A percentile compares a stretch with the other conserved stretches of the same genome.
Evolutionary conservation across 1,284 basidiomycete species (phyloP).

Genomic region (Boletus hoseneyae): DNA sequence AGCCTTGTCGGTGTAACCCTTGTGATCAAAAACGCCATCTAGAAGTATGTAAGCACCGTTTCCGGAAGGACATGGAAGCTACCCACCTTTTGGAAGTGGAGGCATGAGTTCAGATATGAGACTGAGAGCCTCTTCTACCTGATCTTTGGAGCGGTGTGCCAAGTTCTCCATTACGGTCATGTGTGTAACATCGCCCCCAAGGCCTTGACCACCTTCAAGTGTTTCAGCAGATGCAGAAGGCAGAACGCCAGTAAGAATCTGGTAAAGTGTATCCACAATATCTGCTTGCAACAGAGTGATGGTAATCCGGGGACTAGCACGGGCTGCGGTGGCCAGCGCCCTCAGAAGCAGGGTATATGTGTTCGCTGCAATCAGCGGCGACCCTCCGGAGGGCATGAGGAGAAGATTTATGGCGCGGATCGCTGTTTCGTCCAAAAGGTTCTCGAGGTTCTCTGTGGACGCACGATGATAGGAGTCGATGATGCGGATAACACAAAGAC

Average conservation of each 20-base stretch:
- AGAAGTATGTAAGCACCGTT: constrained; percentile 9
- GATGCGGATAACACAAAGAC: constrained; percentile 88
- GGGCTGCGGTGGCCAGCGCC: constrained; percentile 80
- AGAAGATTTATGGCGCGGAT: constrained; percentile 83
- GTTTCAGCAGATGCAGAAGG: constrained; percentile 64
- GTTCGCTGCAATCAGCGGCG: constrained; percentile 75
- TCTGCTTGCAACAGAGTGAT: constrained; percentile 84
- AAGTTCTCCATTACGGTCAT: constrained; percentile 98
- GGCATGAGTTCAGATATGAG: constrained; percentile 89
- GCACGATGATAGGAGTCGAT: constrained; percentile 88
- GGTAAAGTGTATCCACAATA: constrained; percentile 87
- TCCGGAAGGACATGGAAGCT: constrained; percentile 2
- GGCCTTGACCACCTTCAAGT: constrained; percentile 63
- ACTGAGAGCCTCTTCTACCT: constrained; percentile 88
- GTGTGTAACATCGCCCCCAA: constrained; percentile 84
- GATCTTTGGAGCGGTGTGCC: constrained; percentile 94
- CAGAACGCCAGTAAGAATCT: constrained; percentile 88
- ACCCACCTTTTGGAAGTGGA: constrained; percentile 84
- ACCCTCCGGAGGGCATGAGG: constrained; percentile 83
- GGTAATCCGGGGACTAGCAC: constrained; percentile 84
- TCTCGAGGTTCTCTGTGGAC: constrained; percentile 81
- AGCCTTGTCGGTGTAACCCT: constrained; percentile 85
- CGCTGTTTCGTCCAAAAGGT: constrained; percentile 78
- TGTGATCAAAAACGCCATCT: constrained; percentile 94
- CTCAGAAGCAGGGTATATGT: constrained; percentile 89